These are phyloP conservation scores for Umbelopsis sp. DNA, from an alignment of 371 early-diverging fungal species.

Conservation along the genomic window DNA sequence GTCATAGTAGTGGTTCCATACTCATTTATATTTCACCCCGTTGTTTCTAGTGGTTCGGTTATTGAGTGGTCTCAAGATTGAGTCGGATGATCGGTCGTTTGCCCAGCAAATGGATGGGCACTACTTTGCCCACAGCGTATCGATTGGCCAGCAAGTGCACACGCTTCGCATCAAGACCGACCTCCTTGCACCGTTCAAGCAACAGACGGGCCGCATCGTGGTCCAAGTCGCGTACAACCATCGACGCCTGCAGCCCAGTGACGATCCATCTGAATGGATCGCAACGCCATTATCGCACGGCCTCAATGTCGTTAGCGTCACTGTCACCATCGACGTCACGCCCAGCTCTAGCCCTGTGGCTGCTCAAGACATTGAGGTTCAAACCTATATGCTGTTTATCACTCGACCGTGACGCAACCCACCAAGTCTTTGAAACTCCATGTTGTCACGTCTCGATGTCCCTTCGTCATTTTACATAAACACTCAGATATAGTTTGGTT, in stretches of 20 bases:
- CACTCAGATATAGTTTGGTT: background rate
- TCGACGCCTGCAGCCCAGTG: background rate
- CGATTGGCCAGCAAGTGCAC: slow-evolving; percentile 30
- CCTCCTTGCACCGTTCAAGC: slow-evolving; percentile 24
- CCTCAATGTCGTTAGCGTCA: slow-evolving; percentile 12
- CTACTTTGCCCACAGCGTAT: slow-evolving; percentile 36
- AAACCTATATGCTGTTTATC: slow-evolving; percentile 4
- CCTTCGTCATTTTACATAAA: background rate
- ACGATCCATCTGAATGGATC: slow-evolving; percentile 1
- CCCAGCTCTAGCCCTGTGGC: slow-evolving; percentile 11
- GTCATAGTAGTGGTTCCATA: background rate
- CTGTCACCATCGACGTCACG: slow-evolving; percentile 4
- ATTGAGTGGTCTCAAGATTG: slow-evolving; percentile 20
- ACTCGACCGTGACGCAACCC: background rate
- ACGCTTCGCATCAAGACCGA: slow-evolving; percentile 32
- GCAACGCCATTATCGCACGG: slow-evolving; percentile 2
- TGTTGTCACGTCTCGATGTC: no score
- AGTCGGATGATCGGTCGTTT: slow-evolving; percentile 21
- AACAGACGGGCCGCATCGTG: slow-evolving; percentile 2
- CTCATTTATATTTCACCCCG: background rate
- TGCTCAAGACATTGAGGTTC: slow-evolving; percentile 6
- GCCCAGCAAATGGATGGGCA: slow-evolving; percentile 30
- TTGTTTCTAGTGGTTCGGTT: slow-evolving; percentile 25
- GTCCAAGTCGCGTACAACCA: slow-evolving; percentile 9
- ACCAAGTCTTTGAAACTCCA: no score